Evolutionary conservation across 768 basidiomycete genomes (phyloP), one percentile per base, ranked within the genome.

Genomic region (Exsudoporus frostii): DNA sequence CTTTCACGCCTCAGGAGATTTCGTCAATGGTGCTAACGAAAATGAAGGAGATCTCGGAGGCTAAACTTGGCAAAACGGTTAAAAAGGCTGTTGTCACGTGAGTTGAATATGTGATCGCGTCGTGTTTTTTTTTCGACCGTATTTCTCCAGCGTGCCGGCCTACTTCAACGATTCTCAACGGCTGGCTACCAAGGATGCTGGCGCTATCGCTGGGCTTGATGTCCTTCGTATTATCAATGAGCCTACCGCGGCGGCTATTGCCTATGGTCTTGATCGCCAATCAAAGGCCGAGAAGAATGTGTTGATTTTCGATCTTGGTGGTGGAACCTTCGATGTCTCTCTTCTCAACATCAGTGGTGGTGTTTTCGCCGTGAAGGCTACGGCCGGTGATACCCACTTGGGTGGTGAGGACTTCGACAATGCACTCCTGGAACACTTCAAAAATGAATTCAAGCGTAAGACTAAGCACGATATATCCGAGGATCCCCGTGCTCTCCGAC

Each of bases 171-270:
- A 98, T 79, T 99, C 97, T 25, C 97, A 99, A 72, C 94, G 97
- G 79, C 81, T 97, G 58, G 96, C 97, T 47, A 98, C 97, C 73
- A 98, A 98, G 78, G 97, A 99, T 74, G 97, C 97, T 58, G 97
- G 97, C 74, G 82, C 90, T 64, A 99, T 99, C 63, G 84, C 97
- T 66, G 97, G 97, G 59, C 91, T 99, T 58, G 95, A 99, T 70
- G 94, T 99, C 65, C 92, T 99, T 75, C 96, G 97, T 77, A 99
- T 99, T 81, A 99, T 99, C 81, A 99, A 99, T 77, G 97, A 99
- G 79, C 97, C 97, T 58, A 99, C 97, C 50, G 97, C 97, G 47
- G 97, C 97, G 53, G 97, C 97, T 69, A 98, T 99, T 63, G 97
- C 97, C 46, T 98, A 98, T 72, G 97, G 97, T 81, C 88, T 92